phyloP scores from a whole-genome alignment of 2,329 filamentous ascomycete genomes.

The Trichoderma pleuroti region DNA sequence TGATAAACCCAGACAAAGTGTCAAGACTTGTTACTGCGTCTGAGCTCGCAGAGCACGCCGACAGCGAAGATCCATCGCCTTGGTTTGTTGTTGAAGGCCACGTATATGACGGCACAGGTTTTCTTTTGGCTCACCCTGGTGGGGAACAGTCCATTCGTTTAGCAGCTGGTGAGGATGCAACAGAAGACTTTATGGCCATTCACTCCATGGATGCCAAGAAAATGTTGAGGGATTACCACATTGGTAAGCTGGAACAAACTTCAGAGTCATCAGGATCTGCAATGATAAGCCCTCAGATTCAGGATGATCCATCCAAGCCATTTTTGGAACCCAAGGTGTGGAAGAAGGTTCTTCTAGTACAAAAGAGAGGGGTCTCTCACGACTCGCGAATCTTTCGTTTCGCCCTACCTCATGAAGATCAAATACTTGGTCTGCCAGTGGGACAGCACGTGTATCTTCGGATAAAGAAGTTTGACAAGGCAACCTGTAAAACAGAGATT shows the following conservation, averaged over 20 bases:
- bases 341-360: not conserved
- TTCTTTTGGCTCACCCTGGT: constrained; percentile 45
- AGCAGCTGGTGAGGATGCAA: constrained; percentile 80
- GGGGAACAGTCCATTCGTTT: constrained; percentile 55
- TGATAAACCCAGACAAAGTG: not conserved
- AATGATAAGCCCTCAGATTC: not conserved
- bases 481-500: not conserved
- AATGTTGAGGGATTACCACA: not conserved
- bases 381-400: constrained; percentile 6
- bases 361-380: not conserved
- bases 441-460: not conserved
- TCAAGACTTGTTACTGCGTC: not conserved
- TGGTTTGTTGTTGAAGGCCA: constrained; percentile 90
- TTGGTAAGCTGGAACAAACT: not conserved
- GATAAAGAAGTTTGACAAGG: constrained; percentile 45
- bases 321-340: not conserved
- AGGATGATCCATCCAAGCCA: not conserved
- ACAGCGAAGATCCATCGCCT: constrained; percentile 54
- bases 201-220: constrained; percentile 82
- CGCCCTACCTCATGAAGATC: not conserved
- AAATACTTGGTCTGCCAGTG: not conserved
- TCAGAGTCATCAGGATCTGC: not conserved
- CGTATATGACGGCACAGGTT: constrained; percentile 81
- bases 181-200: constrained; percentile 77
- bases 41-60: constrained; percentile 34